Base-by-base conservation (phyloP, 345 rosid species). In the Eutrema heterophyllum region DNA sequence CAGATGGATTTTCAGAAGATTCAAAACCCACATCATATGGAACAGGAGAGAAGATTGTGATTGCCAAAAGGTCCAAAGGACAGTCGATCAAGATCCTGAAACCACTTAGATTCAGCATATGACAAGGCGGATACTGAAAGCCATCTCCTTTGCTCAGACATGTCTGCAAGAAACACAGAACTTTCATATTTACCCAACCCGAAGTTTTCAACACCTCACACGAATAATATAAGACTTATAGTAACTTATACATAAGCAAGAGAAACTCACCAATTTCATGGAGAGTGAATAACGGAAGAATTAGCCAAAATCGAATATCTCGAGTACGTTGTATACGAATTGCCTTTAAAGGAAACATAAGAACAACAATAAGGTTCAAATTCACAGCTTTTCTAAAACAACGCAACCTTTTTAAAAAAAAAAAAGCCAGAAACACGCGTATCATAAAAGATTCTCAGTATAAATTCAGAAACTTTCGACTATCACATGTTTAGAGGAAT, bases 111-210 rank as follows among this genome's bases (percentile, higher is more conserved):
- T 81, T 78, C 46, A 93, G 80, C 49, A 86, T 73, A 73, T 89
- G 87, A 68, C 90, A 83, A 7, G 92, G 87, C 12, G 97, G 93
- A 70, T 81, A 86, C 57, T 86, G 84, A 76, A 68, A 87, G 48
- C 91, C 90, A 55, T 75, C 70, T 43, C 97, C 98, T 80, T 83
- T 82, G 73, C 88, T 85, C 77, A 93, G 73, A 81, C 98, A 93
- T 7, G 92, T 89, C 98, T 90, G 80, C 84, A 79, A 57, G 51
- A 70, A 75, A 29, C 57, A 74, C n/a, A 64, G 54, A 44, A 13
- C 10, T 49, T 64, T 66, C 41, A 18, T 66, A 66, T 59, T 32
- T 56, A 55, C 33, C 43, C 8, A 68, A 33, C 51, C 58, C 52
- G 56, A 71, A 1, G 18, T 51, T 54, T 68, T 24, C 39, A 27